Base-by-base conservation (phyloP, 2,329 filamentous ascomycete species). In the Paecilomyces dactylethromorphus region DNA sequence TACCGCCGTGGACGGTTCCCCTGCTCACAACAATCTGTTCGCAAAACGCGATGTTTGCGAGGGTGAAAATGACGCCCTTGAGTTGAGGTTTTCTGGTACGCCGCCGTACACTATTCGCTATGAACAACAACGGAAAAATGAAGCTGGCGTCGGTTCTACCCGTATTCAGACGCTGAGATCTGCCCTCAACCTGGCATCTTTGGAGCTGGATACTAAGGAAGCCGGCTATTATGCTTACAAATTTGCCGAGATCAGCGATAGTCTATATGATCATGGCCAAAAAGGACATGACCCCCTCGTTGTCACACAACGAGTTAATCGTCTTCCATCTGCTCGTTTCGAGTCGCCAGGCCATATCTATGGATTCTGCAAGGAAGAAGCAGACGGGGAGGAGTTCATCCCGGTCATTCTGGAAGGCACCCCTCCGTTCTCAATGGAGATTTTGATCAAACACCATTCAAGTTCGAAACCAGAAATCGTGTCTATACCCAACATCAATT, bases 381-480 rank as follows among this genome's bases (percentile, higher is more conserved):
- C 89, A 55, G 85, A 86, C 57, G 85, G 87, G 32, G 91, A 95
- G 67, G 92, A 99, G 69, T 86, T 85, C 49, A 96, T 99, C 57
- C 92, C 93, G 0, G 88, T 99, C 60, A 87, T 84, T 1, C 82
- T 99, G 18, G 89, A 89, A 60, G 94, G 94, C 45, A 81, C 88
- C 15, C 86, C 93, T 6, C 94, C 94, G 0, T 99, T 99, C 78
- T 88, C 87, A 54, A 80, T 99, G 3, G 94, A 97, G 71, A 83
- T 97, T 24, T 92, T 93, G 68, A 91, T 99, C 75, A 96, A 92
- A 77, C 93, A 97, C 68, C 89, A 95, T 69, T 88, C 90, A 57
- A 89, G 87, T 26, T 84, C 86, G 10, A 87, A 88, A 62, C 87
- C 92, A 0, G 92, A 97, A 70, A 85, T 89, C 21, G 88, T 95